Evolutionary conservation across 2,329 filamentous ascomycete species (phyloP).

Genomic region (Talaromyces sp.): DNA sequence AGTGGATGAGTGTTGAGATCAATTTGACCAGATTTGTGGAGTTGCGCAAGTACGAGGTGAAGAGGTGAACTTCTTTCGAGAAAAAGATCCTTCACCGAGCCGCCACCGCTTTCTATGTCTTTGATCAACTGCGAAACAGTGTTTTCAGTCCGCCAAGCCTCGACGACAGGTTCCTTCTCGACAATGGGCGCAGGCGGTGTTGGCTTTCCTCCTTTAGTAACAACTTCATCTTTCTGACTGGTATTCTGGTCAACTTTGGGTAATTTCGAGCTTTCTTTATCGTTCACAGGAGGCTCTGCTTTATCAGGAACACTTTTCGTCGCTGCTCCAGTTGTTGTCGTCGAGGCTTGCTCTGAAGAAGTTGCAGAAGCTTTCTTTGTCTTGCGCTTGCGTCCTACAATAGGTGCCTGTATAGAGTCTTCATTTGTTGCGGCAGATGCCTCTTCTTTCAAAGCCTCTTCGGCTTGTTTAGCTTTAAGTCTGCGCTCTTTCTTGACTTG

Average conservation of each 20-base stretch:
- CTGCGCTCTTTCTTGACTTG: constrained; percentile 55
- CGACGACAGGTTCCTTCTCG: constrained; percentile 17
- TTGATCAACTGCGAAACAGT: constrained; percentile 34
- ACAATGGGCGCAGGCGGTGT: constrained; percentile 4
- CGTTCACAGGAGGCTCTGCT: constrained; percentile 10
- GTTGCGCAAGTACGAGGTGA: constrained; percentile 32
- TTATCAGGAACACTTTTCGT: background rate
- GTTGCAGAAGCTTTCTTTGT: constrained; percentile 39
- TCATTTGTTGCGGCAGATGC: constrained; percentile 21
- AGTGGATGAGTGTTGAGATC: constrained; percentile 34
- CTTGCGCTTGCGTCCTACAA: constrained; percentile 59
- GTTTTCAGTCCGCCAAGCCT: constrained; percentile 34
- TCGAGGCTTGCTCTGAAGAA: constrained; percentile 15
- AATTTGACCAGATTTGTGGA: constrained; percentile 31
- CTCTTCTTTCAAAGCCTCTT: constrained; percentile 40
- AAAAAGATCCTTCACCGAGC: constrained; percentile 35
- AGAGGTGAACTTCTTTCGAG: constrained; percentile 33
- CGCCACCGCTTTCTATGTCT: constrained; percentile 30
- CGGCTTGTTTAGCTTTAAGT: constrained; percentile 44
- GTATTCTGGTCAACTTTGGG: constrained; percentile 17
- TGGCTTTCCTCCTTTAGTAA: constrained; percentile 16
- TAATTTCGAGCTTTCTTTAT: constrained; percentile 19
- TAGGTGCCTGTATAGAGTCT: constrained; percentile 55
- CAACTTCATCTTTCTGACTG: constrained; percentile 19
- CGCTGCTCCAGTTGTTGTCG: background rate